A percentile compares a stretch with the other conserved stretches of the same genome.
Evolutionary conservation across 2,329 filamentous ascomycete genomes (phyloP).

Genomic region (Xylaria sp.): DNA sequence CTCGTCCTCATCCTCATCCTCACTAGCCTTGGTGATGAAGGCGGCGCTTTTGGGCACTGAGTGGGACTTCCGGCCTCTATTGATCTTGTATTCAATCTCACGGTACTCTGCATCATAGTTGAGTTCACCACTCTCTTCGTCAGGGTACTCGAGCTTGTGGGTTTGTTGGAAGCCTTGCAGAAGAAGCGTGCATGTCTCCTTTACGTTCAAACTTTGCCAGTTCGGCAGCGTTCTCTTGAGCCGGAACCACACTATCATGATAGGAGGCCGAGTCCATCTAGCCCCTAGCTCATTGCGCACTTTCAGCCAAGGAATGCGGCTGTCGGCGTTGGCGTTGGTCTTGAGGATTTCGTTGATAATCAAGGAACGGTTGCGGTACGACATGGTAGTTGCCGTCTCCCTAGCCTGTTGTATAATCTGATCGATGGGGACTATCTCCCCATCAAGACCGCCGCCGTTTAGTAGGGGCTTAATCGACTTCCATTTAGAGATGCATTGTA

Average conservation of each 20-base stretch:
- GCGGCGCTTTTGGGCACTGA: conserved; percentile 27
- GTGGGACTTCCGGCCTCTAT: conserved; percentile 28
- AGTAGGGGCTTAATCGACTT: conserved; percentile 47
- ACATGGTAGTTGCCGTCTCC: conserved; percentile 34
- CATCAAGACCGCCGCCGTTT: conserved; percentile 34
- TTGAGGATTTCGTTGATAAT: conserved; percentile 37
- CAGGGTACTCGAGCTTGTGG: conserved; percentile 32
- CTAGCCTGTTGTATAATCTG: conserved; percentile 40
- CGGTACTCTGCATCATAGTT: conserved; percentile 34
- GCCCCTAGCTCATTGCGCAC: conserved; percentile 26
- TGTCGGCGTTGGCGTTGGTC: conserved; percentile 31
- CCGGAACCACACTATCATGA: conserved; percentile 42
- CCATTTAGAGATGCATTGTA: conserved; percentile 75
- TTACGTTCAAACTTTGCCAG: conserved; percentile 32
- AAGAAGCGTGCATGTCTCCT: conserved; percentile 33
- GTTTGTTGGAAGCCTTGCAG: conserved; percentile 32
- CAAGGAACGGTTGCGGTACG: conserved; percentile 34
- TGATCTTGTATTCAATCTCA: conserved; percentile 36
- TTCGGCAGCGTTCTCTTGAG: conserved; percentile 33
- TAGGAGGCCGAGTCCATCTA: conserved; percentile 34
- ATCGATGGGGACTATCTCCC: conserved; percentile 26
- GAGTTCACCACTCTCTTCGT: conserved; percentile 23
- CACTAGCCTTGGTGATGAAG: conserved; percentile 30
- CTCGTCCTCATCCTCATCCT: conserved; percentile 31
- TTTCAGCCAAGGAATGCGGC: conserved; percentile 42